Conservation (phyloP, 129 eudicot species). For the Sambucus nigra region DNA sequence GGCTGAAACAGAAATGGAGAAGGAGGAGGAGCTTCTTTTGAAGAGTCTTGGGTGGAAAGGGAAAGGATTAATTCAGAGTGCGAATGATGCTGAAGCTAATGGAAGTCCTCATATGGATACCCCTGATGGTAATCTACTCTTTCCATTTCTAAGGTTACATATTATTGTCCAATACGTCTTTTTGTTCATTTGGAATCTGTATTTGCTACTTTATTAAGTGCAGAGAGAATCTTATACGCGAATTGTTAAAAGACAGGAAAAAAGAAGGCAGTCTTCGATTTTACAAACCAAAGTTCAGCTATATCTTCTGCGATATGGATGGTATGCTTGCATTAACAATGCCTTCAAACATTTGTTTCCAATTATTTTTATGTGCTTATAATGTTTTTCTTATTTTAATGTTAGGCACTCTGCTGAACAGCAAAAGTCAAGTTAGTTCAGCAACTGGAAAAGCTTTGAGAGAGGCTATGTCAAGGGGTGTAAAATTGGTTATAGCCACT, state of each 20-base stretch:
- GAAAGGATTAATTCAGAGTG: slow-evolving; percentile 86
- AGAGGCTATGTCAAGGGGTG: slow-evolving; percentile 82
- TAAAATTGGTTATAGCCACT: slow-evolving; percentile 85
- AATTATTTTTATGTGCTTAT: slow-evolving; percentile 2
- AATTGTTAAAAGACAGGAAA: slow-evolving; percentile 79
- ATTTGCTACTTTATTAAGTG: slow-evolving; percentile 20
- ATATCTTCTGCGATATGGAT: slow-evolving; percentile 96
- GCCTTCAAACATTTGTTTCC: not conserved
- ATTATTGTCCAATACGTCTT: not conserved
- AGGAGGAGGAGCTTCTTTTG: slow-evolving; percentile 65
- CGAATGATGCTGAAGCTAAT: slow-evolving; percentile 36
- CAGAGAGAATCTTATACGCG: slow-evolving; percentile 33
- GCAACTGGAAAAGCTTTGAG: slow-evolving; percentile 67
- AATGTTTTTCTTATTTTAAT: slow-evolving; percentile 13
- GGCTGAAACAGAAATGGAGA: slow-evolving; percentile 91
- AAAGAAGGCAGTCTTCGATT: slow-evolving; percentile 86
- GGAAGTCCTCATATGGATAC: slow-evolving; percentile 26
- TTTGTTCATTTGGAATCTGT: slow-evolving; percentile 10
- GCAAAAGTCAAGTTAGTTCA: slow-evolving; percentile 65
- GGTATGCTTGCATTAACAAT: slow-evolving; percentile 38
- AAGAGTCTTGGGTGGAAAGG: slow-evolving; percentile 86
- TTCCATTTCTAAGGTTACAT: slow-evolving; percentile 7
- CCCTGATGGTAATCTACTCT: slow-evolving; percentile 43
- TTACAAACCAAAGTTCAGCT: slow-evolving; percentile 75
- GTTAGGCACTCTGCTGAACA: slow-evolving; percentile 84